Evolutionary conservation across 164 flowering plant species (phyloP).

Genomic region (Tetrastigma voinierianum): DNA sequence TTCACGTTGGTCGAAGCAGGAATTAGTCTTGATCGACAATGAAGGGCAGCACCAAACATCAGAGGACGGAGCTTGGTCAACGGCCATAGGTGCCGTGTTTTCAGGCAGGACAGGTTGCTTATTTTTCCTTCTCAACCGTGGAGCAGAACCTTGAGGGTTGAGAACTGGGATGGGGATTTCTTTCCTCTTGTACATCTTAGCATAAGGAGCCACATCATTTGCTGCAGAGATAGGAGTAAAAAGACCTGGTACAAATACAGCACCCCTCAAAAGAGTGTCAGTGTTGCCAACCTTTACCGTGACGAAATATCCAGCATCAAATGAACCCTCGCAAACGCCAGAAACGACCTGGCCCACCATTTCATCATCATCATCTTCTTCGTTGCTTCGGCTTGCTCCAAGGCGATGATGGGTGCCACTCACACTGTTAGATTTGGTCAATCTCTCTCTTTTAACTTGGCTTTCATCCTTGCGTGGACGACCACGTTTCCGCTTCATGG

Average conservation of each 20-base stretch:
- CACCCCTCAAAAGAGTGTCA: constrained; percentile 35
- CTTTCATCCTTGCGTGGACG: constrained; percentile 52
- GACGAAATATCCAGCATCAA: constrained; percentile 55
- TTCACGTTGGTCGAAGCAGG: background rate
- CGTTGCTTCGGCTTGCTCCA: constrained; percentile 4
- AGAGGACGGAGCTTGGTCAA: background rate
- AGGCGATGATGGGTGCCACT: constrained; percentile 8
- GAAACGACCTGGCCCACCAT: constrained; percentile 49
- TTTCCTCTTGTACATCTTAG: constrained; percentile 33
- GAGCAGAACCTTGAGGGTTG: constrained; percentile 8
- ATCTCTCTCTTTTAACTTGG: constrained; percentile 12
- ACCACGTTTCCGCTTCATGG: constrained; percentile 48
- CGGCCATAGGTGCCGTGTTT: background rate
- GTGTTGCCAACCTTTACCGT: constrained; percentile 33
- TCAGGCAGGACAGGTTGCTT: constrained; percentile 16
- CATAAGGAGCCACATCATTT: constrained; percentile 56
- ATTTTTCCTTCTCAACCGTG: background rate
- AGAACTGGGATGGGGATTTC: constrained; percentile 30
- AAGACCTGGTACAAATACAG: constrained; percentile 40
- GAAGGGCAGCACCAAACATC: background rate
- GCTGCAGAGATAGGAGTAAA: constrained; percentile 34
- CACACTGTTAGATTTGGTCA: constrained; percentile 8
- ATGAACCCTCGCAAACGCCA: constrained; percentile 48
- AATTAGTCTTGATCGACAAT: background rate
- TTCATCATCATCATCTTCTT: constrained; percentile 7